Base-by-base conservation (phyloP, 345 rosid genomes). In the Triadica sebifera region DNA sequence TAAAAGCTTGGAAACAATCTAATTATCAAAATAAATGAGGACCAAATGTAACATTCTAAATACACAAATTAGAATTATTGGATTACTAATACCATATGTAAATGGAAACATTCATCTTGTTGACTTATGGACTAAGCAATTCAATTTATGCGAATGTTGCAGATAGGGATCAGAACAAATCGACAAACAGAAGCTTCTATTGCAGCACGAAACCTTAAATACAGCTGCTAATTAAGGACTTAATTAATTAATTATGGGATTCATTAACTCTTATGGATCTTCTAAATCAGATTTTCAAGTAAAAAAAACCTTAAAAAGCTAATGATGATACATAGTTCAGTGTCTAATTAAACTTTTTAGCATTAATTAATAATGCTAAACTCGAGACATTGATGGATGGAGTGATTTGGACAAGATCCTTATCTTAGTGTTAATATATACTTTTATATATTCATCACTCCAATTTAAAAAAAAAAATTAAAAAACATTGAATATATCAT, bases 351-450 rank as follows among this genome's bases (percentile, higher is more conserved):
- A 13, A 1, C 9, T 43, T 13, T 12, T 10, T 2, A 25, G 6
- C 34, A 3, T 65, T 2, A 3, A 15, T 47, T 3, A 8, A 15
- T 17, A n/a, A 53, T 53, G 22, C 37, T 20, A 64, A 17, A 37
- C 34, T 56, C 6, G 53, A 60, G 63, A 60, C 53, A 62, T 37
- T 1, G 4, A 70, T 19, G 22, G 53, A 16, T 37, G 74, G 78
- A 69, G 15, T 29, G 20, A 62, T 45, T 24, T 77, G 72, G 76
- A 67, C 76, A 78, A 77, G 79, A 70, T 77, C 79, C 79, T 25
- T 15, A 5, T 43, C 51, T 70, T 65, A 0, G n/a, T 39, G 74
- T 61, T 45, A 64, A 22, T 20, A 24, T n/a, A n/a, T n/a, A n/a
- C n/a, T n/a, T 29, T 29, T 29, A 29, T 29, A 29, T 68, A 41